Percentiles rank a stretch among this genome's conserved stretches.
Conservation (phyloP, 768 basidiomycete species). For the Lanmaoa pseudosensibilis region DNA sequence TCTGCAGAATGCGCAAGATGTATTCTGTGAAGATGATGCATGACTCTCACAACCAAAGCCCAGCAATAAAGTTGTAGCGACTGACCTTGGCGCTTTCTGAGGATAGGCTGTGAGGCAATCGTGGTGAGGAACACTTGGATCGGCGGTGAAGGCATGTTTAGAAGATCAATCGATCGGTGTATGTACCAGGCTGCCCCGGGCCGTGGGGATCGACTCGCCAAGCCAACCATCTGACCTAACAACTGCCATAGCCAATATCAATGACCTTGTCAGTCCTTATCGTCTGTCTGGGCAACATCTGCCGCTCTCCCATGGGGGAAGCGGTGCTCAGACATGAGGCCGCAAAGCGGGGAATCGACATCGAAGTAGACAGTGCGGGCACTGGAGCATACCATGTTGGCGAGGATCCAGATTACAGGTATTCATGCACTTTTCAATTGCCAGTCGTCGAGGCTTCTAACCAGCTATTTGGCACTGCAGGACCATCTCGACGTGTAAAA, state of each 20-base stretch:
- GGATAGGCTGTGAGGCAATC: constrained; percentile 75
- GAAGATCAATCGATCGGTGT: constrained; percentile 7
- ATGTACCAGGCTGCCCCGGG: too few relatives aligned
- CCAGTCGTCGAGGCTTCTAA: constrained; percentile 1
- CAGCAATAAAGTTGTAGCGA: neutral
- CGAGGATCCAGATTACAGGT: constrained; percentile 84
- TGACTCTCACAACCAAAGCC: neutral
- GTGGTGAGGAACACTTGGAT: constrained; percentile 84
- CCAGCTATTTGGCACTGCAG: constrained; percentile 36
- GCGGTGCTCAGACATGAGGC: constrained; percentile 77
- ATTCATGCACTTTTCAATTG: constrained; percentile 9
- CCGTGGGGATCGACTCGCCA: neutral
- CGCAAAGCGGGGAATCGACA: constrained; percentile 59
- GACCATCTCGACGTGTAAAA: constrained; percentile 67
- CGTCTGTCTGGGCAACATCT: constrained; percentile 84
- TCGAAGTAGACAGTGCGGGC: constrained; percentile 80
- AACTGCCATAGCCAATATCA: constrained; percentile 5
- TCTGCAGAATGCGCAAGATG: constrained; percentile 76
- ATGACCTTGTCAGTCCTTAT: constrained; percentile 58
- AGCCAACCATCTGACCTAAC: neutral
- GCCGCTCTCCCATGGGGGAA: constrained; percentile 91
- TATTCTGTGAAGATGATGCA: constrained; percentile 53
- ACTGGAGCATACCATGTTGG: constrained; percentile 84
- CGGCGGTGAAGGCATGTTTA: constrained; percentile 75
- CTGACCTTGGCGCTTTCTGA: constrained; percentile 78